Conservation (phyloP, 305 asterid genomes). For the Caryopteris hybrid region DNA sequence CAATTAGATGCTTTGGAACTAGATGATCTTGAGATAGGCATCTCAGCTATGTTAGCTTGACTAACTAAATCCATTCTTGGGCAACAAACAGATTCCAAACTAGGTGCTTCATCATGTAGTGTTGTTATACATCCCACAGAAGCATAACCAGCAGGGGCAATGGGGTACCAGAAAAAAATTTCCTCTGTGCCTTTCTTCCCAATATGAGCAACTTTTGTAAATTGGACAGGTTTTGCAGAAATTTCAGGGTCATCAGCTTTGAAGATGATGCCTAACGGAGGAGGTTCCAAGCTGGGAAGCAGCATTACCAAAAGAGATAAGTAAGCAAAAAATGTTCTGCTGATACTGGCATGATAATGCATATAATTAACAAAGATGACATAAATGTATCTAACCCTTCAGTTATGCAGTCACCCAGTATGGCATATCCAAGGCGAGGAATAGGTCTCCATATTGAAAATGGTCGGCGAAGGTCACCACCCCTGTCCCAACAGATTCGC, state of each 20-base stretch:
- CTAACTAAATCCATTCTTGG: conserved; percentile 95
- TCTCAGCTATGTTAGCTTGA: conserved; percentile 79
- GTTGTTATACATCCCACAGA: conserved; percentile 91
- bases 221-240: conserved; percentile 84
- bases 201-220: conserved; percentile 90
- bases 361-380: conserved; percentile 10
- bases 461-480: conserved; percentile 85
- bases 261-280: conserved; percentile 86
- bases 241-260: conserved; percentile 76
- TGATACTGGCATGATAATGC: neutral
- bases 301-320: conserved; percentile 21
- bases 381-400: conserved; percentile 67
- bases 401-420: conserved; percentile 90
- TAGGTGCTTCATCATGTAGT: conserved; percentile 69
- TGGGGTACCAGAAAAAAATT: conserved; percentile 93
- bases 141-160: conserved; percentile 98
- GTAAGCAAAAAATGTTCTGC: conserved; percentile 8
- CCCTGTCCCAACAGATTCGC: conserved; percentile 99
- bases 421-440: conserved; percentile 78
- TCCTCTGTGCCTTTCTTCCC: conserved; percentile 81
- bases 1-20: conserved; percentile 74
- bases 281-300: conserved; percentile 86
- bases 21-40: conserved; percentile 82
- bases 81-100: conserved; percentile 68
- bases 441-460: conserved; percentile 98